Evolutionary conservation across 208 protist species (phyloP).

Genomic region (Leishmania guyanensis): DNA sequence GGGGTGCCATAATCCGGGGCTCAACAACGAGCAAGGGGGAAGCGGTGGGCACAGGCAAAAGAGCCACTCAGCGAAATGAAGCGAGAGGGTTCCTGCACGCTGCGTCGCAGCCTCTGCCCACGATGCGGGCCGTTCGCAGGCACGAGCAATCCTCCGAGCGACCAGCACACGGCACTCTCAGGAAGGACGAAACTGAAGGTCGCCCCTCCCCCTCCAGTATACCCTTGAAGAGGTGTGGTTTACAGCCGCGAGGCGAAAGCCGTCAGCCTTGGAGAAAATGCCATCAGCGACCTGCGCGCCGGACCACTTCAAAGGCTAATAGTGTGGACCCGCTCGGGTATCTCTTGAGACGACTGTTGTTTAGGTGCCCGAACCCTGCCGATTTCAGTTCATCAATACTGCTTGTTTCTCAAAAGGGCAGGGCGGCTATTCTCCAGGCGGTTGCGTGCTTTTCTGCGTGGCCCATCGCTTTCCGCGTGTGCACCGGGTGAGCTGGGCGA

Average conservation of each 20-base stretch:
- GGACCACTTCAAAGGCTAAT: not conserved
- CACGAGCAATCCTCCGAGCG: too few relatives aligned
- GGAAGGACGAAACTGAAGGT: too few relatives aligned
- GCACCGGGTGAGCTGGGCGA: not conserved
- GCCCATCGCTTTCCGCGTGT: not conserved
- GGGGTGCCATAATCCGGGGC: too few relatives aligned
- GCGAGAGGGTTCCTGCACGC: too few relatives aligned
- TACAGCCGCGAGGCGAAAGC: not conserved
- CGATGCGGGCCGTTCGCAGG: too few relatives aligned
- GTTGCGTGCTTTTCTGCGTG: not conserved
- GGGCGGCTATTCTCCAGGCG: not conserved
- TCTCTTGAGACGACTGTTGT: not conserved
- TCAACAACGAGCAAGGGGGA: too few relatives aligned
- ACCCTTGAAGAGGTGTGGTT: not conserved
- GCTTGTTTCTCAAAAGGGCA: not conserved
- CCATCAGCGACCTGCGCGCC: not conserved
- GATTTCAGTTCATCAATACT: not conserved
- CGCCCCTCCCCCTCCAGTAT: not conserved
- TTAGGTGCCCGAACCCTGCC: not conserved
- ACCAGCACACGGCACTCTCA: too few relatives aligned
- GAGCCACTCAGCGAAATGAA: too few relatives aligned
- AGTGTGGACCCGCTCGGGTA: not conserved
- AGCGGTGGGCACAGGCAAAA: too few relatives aligned
- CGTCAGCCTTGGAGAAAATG: not conserved
- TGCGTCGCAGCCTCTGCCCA: too few relatives aligned